phyloP scores from a whole-genome alignment of 257 asterid genomes.

The Thymus quinquecostatus region DNA sequence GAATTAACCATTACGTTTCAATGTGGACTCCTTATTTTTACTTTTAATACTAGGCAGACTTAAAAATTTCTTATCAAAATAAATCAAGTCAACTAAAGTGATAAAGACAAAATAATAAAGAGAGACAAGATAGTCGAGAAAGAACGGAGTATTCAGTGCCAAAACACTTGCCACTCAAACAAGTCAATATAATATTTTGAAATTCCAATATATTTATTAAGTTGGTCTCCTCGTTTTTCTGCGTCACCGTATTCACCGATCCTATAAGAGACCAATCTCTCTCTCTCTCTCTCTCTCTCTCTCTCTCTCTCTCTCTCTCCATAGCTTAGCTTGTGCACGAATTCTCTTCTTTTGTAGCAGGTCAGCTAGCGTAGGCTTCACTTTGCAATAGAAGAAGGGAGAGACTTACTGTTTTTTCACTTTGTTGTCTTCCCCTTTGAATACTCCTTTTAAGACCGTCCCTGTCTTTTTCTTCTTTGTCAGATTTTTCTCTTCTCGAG shows the following conservation, averaged over 20 bases:
- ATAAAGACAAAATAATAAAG: too few relatives aligned
- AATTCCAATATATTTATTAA: not conserved
- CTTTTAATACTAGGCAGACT: too few relatives aligned
- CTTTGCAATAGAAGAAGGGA: constrained; percentile 1
- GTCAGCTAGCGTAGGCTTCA: not conserved
- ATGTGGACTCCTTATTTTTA: too few relatives aligned
- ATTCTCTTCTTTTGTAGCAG: constrained; percentile 19
- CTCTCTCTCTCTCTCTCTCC: not conserved
- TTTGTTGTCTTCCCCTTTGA: constrained; percentile 17
- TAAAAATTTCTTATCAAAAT: too few relatives aligned
- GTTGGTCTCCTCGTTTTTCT: constrained; percentile 24
- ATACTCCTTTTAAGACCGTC: constrained; percentile 16
- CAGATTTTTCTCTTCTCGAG: constrained; percentile 37
- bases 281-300: not conserved
- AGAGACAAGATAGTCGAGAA: too few relatives aligned
- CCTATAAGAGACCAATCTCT: constrained; percentile 60
- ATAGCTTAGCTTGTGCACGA: not conserved
- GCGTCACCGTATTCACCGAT: constrained; percentile 48
- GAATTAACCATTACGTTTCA: too few relatives aligned
- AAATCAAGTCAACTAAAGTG: too few relatives aligned
- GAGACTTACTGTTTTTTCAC: not conserved
- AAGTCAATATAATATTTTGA: not conserved
- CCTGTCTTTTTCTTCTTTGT: constrained; percentile 38
- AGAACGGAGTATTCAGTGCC: too few relatives aligned
- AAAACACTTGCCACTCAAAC: not conserved